phyloP scores from a whole-genome alignment of 495 filamentous ascomycete species.

The Astrocystis sublimbata region DNA sequence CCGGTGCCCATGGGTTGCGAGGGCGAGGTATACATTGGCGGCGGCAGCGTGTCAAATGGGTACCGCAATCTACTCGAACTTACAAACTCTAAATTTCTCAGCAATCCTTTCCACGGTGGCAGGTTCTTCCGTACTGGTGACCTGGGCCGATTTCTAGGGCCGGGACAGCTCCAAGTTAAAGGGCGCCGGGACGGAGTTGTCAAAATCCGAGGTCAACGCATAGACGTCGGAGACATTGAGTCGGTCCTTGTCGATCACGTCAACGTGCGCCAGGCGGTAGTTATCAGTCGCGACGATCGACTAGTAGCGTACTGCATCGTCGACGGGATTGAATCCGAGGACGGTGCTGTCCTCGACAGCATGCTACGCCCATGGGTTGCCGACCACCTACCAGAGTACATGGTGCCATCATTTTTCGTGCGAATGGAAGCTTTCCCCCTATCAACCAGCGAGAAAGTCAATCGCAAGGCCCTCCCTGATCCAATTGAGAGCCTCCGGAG shows the following conservation, averaged over 20 bases:
- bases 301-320: conserved; percentile 25
- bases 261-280: conserved; percentile 23
- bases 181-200: conserved; percentile 50
- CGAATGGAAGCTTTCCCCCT: conserved; percentile 55
- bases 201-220: conserved; percentile 53
- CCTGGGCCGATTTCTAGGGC: conserved; percentile 44
- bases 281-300: conserved; percentile 24
- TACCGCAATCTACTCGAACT: conserved; percentile 43
- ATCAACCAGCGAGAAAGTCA: conserved; percentile 58
- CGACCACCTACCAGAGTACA: conserved; percentile 57
- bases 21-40: conserved; percentile 47
- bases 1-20: conserved; percentile 23
- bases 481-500: conserved; percentile 49
- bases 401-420: conserved; percentile 65
- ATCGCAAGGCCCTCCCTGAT: conserved; percentile 50
- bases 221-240: conserved; percentile 55
- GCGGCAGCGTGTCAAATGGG: conserved; percentile 38
- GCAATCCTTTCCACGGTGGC: conserved; percentile 31
- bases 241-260: conserved; percentile 44
- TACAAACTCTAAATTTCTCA: conserved; percentile 37
- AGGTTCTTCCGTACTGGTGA: conserved; percentile 56
- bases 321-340: not conserved
- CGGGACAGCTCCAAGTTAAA: conserved; percentile 49
- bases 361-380: conserved; percentile 28
- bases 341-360: conserved; percentile 9